These are phyloP conservation scores for Colletotrichum theobromicola DNA, from an alignment of 2,329 filamentous ascomycete species.

Conservation along the genomic window DNA sequence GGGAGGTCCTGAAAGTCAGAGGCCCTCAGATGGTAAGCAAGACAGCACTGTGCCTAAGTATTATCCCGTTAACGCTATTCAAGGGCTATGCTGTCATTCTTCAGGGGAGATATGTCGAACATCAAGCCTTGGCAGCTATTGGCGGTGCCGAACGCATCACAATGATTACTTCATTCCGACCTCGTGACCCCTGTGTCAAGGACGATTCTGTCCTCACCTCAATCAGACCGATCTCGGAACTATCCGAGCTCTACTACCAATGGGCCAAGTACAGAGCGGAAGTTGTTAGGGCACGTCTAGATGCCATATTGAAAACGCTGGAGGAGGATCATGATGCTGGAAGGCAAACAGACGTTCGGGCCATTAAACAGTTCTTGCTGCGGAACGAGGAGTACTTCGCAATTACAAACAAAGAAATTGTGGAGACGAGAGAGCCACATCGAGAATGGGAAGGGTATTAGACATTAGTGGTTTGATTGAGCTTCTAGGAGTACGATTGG, in stretches of 20 bases:
- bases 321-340: not conserved
- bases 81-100: conserved; percentile 46
- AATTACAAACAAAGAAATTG: not conserved
- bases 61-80: conserved; percentile 4
- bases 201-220: conserved; percentile 62
- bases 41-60: not conserved
- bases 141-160: conserved; percentile 49
- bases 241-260: conserved; percentile 63
- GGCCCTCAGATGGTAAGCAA: conserved; percentile 62
- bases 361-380: not conserved
- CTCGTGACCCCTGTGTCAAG: conserved; percentile 39
- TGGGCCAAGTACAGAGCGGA: conserved; percentile 68
- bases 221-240: conserved; percentile 56
- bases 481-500: not conserved
- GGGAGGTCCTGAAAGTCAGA: conserved; percentile 61
- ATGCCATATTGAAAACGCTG: not conserved
- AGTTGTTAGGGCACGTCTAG: conserved; percentile 61
- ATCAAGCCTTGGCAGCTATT: conserved; percentile 44
- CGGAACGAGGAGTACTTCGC: not conserved
- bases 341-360: not conserved
- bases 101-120: conserved; percentile 50
- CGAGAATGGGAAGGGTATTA: not conserved
- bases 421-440: not conserved
- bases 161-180: conserved; percentile 50
- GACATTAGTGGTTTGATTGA: not conserved